Evolutionary conservation across 495 filamentous ascomycete genomes (phyloP), one percentile per base, ranked within the genome.

Genomic region (Elaphomyces granulatus): DNA sequence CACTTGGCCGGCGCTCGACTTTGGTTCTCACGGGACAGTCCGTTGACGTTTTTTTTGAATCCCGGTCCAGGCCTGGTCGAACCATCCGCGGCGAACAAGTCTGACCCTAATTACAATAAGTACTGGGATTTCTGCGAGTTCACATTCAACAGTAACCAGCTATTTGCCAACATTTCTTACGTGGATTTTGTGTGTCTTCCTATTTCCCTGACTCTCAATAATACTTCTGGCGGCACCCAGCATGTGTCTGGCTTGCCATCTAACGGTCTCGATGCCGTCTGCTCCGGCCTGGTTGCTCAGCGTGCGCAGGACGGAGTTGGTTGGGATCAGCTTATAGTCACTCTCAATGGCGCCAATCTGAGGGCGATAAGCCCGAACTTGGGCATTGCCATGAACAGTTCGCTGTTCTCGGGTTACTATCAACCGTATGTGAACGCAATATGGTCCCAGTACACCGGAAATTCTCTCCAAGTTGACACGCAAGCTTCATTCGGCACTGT

Each of bases 141-240:
- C 54, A 87, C 81, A 2, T 80, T 70, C 58, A 81, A 82, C 54
- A 50, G 51, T 35, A 40, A 55, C 15, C 74, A 84, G 56, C 64
- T 85, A 2, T 87, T 79, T 51, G 79, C 72, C 36, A 87, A 87
- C 49, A 80, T 85, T 47, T 71, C 64, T 38, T 79, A 78, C 46
- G 81, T 87, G 30, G 81, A 87, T 59, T 85, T 85, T 49, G 72
- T 81, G 31, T 61, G 64, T 37, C 45, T 83, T 8, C 80, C 81
- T 8, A 72, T 84, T 37, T 68, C 75, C 4, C 59, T 87, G 30
- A 56, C 67, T 20, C 65, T 87, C 4, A 61, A 59, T 23, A 73
- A 70, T 46, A 59, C 64, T 2, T 55, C 63, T 7, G 72, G 71
- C n/a, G 35, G 42, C 2, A 63, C 54, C 1, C 68, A 79, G 45